Evolutionary conservation across 148 eudicot species (phyloP).

Genomic region (Cornus suecica): DNA sequence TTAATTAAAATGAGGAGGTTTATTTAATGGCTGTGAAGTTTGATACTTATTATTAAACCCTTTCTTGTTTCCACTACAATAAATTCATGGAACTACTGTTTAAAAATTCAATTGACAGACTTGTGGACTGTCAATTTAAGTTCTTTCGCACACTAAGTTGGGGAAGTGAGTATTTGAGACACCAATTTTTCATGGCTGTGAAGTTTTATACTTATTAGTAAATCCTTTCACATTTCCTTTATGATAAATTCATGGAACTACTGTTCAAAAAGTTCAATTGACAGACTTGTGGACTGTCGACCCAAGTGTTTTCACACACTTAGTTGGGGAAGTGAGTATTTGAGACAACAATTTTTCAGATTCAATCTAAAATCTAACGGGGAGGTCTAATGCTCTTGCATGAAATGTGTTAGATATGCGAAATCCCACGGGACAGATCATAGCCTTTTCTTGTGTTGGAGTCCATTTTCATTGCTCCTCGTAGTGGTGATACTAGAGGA

Average conservation of each 20-base stretch:
- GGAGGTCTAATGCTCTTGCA: background rate
- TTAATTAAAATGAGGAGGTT: background rate
- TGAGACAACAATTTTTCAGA: too few species aligned
- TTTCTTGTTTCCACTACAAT: background rate
- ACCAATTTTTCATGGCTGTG: too few species aligned
- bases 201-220: too few species aligned
- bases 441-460: background rate
- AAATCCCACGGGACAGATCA: background rate
- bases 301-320: background rate
- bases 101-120: background rate
- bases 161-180: background rate
- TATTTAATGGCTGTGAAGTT: background rate
- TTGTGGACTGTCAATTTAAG: background rate
- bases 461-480: background rate
- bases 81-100: background rate
- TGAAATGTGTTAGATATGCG: background rate
- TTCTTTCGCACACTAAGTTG: background rate
- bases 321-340: background rate
- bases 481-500: background rate
- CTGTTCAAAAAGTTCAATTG: background rate
- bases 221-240: background rate
- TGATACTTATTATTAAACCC: background rate
- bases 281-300: background rate
- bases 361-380: too few species aligned
- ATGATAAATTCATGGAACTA: background rate